Base-by-base conservation (phyloP, 2,329 filamentous ascomycete genomes). In the Purpureocillium lavendulum region DNA sequence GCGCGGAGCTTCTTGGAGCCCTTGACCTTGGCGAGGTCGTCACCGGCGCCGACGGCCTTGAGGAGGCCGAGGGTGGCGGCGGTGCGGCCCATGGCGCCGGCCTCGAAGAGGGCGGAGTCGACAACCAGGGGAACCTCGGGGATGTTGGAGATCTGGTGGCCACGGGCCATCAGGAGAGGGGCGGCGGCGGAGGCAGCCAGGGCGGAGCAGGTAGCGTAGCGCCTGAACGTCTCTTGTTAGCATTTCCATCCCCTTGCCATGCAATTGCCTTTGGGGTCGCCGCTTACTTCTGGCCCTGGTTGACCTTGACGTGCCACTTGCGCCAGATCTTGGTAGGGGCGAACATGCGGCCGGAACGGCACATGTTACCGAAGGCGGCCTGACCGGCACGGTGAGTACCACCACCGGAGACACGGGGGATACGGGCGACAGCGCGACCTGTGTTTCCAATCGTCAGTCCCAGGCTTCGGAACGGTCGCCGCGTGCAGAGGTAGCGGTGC, bases 221-320 rank as follows among this genome's bases (percentile, higher is more conserved):
- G 92, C 79, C 84, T 88, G 53, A 44, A 35, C 37, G 21, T 6
- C 6, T 7, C 15, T 50, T 38, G 45, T 56, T 49, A 57, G 50
- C 42, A 33, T 28, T 30, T 7, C 11, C 16, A 10, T 10, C 10
- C 21, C 21, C 6, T 6, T 5, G 21, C 21, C 10, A 10, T 26
- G 21, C 5, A 26, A 26, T 10, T 26, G 21, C 5, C 21, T 26
- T 26, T 10, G 21, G 21, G 21, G 21, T 26, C 21, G 21, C 10
- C 21, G 68, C 80, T 70, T 67, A 88, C 87, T 92, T 95, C 82
- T 98, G 92, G 71, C 85, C 85, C 71, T 94, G 81, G 81, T 94
- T 95, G 82, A 98, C 81, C 88, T 97, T 97, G 79, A 96, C 80
- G 80, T 98, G 92, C 94, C 92, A 98, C 80, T 95, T 96, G 70